Evolutionary conservation across 345 rosid genomes (phyloP).

Genomic region (Excoecaria agallocha): DNA sequence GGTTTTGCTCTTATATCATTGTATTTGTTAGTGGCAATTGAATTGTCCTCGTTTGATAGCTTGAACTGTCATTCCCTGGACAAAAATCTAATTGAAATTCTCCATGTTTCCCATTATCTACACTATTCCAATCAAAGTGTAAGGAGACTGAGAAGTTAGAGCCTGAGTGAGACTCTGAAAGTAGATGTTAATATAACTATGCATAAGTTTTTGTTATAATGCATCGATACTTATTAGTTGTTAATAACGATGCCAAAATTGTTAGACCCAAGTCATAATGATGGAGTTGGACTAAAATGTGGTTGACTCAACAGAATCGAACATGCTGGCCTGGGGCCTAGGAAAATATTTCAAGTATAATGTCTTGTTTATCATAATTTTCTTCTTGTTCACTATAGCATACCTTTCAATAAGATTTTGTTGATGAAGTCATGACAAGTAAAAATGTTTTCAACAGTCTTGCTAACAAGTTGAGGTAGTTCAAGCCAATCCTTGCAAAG

Average conservation of each 20-base stretch:
- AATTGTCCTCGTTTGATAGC: neutral
- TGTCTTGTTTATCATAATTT: neutral
- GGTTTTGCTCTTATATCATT: neutral
- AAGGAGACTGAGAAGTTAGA: neutral
- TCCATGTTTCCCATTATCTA: neutral
- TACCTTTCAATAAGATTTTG: neutral
- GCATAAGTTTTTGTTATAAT: neutral
- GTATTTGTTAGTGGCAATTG: neutral
- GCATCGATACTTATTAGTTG: neutral
- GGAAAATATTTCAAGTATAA: neutral
- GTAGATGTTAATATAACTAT: neutral
- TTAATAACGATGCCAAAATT: neutral
- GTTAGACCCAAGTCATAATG: neutral
- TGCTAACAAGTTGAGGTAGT: neutral
- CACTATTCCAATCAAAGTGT: neutral
- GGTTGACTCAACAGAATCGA: neutral
- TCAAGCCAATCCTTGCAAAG: neutral
- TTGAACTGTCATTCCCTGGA: neutral
- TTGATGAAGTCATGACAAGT: neutral
- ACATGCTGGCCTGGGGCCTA: neutral
- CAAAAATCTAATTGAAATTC: neutral
- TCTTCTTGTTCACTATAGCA: neutral
- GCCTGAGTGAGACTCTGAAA: constrained; percentile 2
- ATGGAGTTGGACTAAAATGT: neutral
- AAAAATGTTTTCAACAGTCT: neutral